Percentiles rank a stretch among this genome's conserved stretches.
phyloP scores from a whole-genome alignment of 2,329 filamentous ascomycete species.

The Pyrenophora graminea region DNA sequence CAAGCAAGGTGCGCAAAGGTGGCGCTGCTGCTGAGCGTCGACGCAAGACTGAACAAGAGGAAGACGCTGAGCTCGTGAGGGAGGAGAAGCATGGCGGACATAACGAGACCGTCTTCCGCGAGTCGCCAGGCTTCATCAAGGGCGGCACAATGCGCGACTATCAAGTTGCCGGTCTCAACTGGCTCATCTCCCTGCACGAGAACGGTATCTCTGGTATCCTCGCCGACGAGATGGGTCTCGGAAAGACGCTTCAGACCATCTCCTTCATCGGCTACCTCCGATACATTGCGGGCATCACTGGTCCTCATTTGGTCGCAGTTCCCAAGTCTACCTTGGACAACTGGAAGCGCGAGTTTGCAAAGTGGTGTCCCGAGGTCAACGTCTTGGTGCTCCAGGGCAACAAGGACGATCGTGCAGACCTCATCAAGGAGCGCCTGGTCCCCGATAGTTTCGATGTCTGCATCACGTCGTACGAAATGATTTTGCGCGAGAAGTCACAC shows the following conservation, averaged over 20 bases:
- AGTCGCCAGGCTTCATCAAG: conserved; percentile 87
- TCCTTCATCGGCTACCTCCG: conserved; percentile 93
- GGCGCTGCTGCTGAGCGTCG: conserved; percentile 78
- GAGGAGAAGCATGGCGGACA: conserved; percentile 88
- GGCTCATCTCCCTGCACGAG: conserved; percentile 96
- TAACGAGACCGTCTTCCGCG: conserved; percentile 81
- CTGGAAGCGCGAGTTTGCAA: conserved; percentile 93
- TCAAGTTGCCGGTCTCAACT: conserved; percentile 92
- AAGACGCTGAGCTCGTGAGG: conserved; percentile 84
- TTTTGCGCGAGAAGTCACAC: conserved; percentile 90
- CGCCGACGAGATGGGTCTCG: conserved; percentile 97
- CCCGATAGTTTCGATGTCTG: conserved; percentile 97
- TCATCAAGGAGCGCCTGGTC: conserved; percentile 90
- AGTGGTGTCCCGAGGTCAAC: conserved; percentile 94
- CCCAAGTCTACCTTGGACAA: conserved; percentile 98
- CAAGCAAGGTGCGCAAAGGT: conserved; percentile 77
- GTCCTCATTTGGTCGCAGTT: conserved; percentile 88
- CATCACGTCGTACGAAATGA: conserved; percentile 99
- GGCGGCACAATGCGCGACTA: conserved; percentile 92
- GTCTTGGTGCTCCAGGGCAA: conserved; percentile 91
- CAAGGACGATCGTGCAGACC: conserved; percentile 85
- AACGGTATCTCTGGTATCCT: conserved; percentile 98
- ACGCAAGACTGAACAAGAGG: conserved; percentile 93
- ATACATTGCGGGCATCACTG: conserved; percentile 85
- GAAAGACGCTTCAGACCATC: conserved; percentile 97